These are phyloP conservation scores for Toxoplasma gondii DNA, from an alignment of 169 alveolate species.

Conservation along the genomic window DNA sequence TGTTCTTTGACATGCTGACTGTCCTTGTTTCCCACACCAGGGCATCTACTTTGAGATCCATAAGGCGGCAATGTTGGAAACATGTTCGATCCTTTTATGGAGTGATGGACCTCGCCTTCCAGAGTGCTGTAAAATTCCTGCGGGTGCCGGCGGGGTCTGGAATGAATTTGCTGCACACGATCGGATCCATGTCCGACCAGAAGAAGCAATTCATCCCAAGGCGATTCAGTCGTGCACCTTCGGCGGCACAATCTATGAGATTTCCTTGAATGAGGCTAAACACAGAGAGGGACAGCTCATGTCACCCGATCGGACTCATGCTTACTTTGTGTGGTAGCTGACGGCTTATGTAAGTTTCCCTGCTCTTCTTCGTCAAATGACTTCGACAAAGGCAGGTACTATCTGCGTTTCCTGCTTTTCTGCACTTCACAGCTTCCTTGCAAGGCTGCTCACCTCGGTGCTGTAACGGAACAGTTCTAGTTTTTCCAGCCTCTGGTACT, in stretches of 20 bases:
- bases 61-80: not conserved
- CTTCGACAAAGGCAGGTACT: no score
- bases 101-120: constrained; percentile 23
- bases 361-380: no score
- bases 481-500: no score
- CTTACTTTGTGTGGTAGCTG: constrained; percentile 1
- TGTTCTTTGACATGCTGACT: no score
- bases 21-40: not conserved
- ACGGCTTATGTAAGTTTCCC: no score
- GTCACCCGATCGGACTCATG: not conserved
- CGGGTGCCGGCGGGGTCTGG: not conserved
- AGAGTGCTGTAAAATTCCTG: not conserved
- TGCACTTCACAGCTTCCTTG: no score
- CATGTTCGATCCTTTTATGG: not conserved
- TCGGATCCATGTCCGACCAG: not conserved
- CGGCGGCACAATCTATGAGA: constrained; percentile 12
- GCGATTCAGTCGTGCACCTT: not conserved
- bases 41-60: constrained; percentile 9
- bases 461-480: no score
- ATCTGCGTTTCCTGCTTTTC: no score
- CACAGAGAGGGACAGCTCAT: not conserved
- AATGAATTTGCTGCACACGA: not conserved
- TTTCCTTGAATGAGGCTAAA: not conserved
- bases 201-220: not conserved
- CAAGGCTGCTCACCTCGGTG: no score